Evolutionary conservation across 257 asterid genomes (phyloP).

Genomic region (Solanum virginianum): DNA sequence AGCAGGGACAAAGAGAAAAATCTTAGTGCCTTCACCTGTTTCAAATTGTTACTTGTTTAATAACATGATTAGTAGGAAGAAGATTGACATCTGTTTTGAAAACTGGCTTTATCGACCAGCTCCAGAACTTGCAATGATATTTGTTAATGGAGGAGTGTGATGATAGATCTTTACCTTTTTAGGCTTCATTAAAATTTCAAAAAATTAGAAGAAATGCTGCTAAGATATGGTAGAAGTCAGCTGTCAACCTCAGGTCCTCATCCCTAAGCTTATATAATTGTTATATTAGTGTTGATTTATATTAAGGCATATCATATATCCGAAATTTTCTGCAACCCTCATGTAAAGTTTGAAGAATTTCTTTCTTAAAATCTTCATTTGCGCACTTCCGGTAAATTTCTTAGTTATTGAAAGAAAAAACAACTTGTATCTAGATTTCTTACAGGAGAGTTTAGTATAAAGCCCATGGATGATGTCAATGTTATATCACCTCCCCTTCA

Average conservation of each 20-base stretch:
- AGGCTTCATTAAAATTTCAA: neutral
- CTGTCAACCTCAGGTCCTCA: neutral
- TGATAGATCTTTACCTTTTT: neutral
- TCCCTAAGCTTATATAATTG: neutral
- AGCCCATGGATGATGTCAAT: neutral
- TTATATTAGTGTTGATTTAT: neutral
- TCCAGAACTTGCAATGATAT: neutral
- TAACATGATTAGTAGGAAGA: neutral
- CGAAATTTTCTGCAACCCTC: neutral
- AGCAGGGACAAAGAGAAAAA: neutral
- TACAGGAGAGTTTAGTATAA: neutral
- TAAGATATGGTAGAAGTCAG: neutral
- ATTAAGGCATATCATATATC: neutral
- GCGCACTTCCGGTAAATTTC: neutral
- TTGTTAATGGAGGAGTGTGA: neutral
- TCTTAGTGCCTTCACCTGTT: neutral
- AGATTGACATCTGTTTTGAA: neutral
- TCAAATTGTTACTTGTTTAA: neutral
- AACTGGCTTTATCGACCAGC: neutral
- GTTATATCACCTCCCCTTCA: neutral
- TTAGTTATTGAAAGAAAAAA: neutral
- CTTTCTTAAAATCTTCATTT: neutral
- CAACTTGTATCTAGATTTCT: neutral
- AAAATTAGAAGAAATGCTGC: neutral
- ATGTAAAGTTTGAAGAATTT: neutral